Percentiles rank a stretch among this genome's conserved stretches.
Evolutionary conservation across 352 stramenopile genomes (phyloP).

Genomic region (Pythium biforme): DNA sequence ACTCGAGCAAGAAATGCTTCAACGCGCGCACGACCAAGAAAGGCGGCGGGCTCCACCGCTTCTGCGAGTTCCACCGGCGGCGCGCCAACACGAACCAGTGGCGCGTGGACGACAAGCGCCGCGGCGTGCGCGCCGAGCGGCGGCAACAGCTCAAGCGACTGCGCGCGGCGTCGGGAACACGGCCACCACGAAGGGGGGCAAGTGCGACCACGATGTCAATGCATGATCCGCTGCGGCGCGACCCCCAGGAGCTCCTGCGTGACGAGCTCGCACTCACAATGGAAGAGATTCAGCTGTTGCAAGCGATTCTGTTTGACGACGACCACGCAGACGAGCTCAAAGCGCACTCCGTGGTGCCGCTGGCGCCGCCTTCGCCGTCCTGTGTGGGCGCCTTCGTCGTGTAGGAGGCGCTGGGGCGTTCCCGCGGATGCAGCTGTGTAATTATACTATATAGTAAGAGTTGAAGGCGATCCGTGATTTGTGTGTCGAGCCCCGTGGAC

Average conservation of each 20-base stretch:
- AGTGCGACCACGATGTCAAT: background rate
- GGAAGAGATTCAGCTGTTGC: background rate
- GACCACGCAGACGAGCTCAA: background rate
- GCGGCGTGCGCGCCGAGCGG: constrained; percentile 4
- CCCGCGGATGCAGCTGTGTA: background rate
- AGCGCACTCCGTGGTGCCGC: too few relatives aligned
- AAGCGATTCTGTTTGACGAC: background rate
- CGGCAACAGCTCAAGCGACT: constrained; percentile 7
- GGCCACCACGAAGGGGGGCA: too few relatives aligned
- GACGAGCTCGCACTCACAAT: background rate
- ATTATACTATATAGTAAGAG: too few relatives aligned
- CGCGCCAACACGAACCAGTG: constrained; percentile 73
- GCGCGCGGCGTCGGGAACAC: too few relatives aligned
- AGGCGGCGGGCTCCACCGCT: constrained; percentile 10
- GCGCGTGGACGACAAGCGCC: constrained; percentile 57
- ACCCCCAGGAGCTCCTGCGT: background rate
- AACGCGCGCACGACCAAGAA: constrained; percentile 10
- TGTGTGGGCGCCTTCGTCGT: background rate
- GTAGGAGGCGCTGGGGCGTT: background rate
- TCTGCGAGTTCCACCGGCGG: constrained; percentile 42
- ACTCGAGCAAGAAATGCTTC: constrained; percentile 10
- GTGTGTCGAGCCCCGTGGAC: too few relatives aligned
- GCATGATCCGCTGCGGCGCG: background rate
- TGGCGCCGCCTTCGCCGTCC: background rate
- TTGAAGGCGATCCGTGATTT: too few relatives aligned